phyloP scores from a whole-genome alignment of 257 asterid species.

The Gentiana macrophylla region DNA sequence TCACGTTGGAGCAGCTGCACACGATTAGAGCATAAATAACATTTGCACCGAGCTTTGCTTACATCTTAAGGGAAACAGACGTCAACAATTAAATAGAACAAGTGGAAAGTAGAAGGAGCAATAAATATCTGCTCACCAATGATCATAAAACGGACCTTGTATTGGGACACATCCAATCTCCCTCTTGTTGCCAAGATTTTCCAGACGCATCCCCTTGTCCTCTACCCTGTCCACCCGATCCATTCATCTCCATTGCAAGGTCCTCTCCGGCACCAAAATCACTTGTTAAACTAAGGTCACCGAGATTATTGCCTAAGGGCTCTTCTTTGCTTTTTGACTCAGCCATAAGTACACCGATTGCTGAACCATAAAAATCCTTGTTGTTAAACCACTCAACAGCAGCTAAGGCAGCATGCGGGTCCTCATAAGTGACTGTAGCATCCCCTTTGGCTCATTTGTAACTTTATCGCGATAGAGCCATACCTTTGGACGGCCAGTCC shows the following conservation, averaged over 20 bases:
- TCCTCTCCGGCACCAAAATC: slow-evolving; percentile 47
- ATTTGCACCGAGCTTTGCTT: too few relatives aligned
- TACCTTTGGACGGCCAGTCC: slow-evolving; percentile 90
- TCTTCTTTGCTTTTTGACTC: slow-evolving; percentile 86
- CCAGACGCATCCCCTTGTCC: slow-evolving; percentile 76
- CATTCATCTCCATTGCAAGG: slow-evolving; percentile 43
- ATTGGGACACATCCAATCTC: slow-evolving; percentile 94
- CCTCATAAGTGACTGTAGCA: slow-evolving; percentile 97
- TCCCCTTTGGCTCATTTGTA: slow-evolving; percentile 95
- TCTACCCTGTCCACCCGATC: slow-evolving; percentile 68
- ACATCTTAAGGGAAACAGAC: slow-evolving; percentile 10
- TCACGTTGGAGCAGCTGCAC: slow-evolving; percentile 81
- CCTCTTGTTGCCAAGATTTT: slow-evolving; percentile 94
- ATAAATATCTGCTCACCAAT: slow-evolving; percentile 97
- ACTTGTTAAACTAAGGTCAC: slow-evolving; percentile 30
- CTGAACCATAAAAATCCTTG: slow-evolving; percentile 86
- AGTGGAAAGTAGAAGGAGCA: slow-evolving; percentile 24
- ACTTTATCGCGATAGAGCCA: slow-evolving; percentile 89
- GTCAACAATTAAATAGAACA: slow-evolving; percentile 4
- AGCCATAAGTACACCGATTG: slow-evolving; percentile 78
- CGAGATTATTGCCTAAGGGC: slow-evolving; percentile 13
- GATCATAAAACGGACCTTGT: slow-evolving; percentile 99
- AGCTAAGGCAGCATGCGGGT: slow-evolving; percentile 97
- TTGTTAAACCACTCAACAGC: slow-evolving; percentile 97
- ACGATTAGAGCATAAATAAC: too few relatives aligned